Evolutionary conservation across 352 stramenopile species (phyloP).

Genomic region (Peronospora farinosa): DNA sequence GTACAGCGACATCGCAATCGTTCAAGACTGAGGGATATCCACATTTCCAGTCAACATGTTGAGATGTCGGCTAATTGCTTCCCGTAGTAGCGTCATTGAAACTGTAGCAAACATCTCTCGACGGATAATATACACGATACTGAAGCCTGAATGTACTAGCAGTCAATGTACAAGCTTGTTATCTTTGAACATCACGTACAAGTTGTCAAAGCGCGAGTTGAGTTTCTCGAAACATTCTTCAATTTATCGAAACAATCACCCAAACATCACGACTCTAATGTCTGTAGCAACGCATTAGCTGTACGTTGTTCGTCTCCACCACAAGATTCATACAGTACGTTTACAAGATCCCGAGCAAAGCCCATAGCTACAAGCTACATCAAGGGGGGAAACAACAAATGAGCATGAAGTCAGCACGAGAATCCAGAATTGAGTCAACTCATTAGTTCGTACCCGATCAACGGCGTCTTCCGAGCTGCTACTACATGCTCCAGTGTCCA

Average conservation of each 20-base stretch:
- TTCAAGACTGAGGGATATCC: neutral
- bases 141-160: neutral
- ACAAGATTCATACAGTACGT: constrained; percentile 57
- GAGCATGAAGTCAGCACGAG: constrained; percentile 6
- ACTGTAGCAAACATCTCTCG: neutral
- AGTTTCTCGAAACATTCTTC: neutral
- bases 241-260: neutral
- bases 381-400: constrained; percentile 1
- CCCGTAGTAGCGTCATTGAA: neutral
- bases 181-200: neutral
- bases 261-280: constrained; percentile 25
- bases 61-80: neutral
- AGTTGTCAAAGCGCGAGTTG: neutral
- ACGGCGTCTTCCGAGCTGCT: constrained; percentile 1
- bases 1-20: constrained; percentile 11
- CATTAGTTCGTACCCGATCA: constrained; percentile 29
- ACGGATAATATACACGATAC: neutral
- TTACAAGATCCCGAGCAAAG: constrained; percentile 46
- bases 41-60: neutral
- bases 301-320: constrained; percentile 45
- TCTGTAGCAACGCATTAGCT: constrained; percentile 52
- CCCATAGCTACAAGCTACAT: constrained; percentile 53
- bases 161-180: neutral
- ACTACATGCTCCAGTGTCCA: neutral
- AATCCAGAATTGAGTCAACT: constrained; percentile 1